A percentile compares a stretch with the other conserved stretches of the same genome.
Conservation (phyloP, 2,329 filamentous ascomycete species). For the Fusarium torulosum region DNA sequence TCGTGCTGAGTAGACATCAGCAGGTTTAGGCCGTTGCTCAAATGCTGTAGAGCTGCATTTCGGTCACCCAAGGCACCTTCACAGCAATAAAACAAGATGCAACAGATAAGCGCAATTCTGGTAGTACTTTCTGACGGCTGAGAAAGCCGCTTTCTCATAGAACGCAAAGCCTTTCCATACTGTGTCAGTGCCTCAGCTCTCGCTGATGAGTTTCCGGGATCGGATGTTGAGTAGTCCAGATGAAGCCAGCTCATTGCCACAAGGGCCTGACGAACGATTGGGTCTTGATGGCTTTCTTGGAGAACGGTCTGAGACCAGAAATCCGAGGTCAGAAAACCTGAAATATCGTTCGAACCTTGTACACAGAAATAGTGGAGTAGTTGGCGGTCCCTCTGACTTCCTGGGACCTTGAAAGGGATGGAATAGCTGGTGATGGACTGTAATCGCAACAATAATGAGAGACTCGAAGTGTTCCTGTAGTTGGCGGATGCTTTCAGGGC, state of each 20-base stretch:
- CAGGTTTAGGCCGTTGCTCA: conserved; percentile 6
- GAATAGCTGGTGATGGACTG: conserved; percentile 9
- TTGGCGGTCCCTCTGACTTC: conserved; percentile 14
- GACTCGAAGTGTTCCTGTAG: fast-evolving
- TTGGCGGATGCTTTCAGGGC: background rate
- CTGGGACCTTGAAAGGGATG: conserved; percentile 18
- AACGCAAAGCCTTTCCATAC: conserved; percentile 3
- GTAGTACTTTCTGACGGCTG: background rate
- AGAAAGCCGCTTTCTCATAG: background rate
- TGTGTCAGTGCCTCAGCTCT: background rate
- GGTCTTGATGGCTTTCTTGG: conserved; percentile 10
- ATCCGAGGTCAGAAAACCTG: conserved; percentile 9
- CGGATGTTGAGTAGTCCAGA: conserved; percentile 7
- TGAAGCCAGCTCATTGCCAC: conserved; percentile 25
- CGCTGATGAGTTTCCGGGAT: background rate
- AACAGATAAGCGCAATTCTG: conserved; percentile 9
- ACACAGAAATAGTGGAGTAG: conserved; percentile 25
- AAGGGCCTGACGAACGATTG: conserved; percentile 10
- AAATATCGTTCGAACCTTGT: conserved; percentile 11
- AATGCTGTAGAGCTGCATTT: conserved; percentile 12
- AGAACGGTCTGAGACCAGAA: conserved; percentile 22
- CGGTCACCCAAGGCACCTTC: conserved; percentile 12
- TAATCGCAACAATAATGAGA: fast-evolving
- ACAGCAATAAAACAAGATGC: conserved; percentile 21
- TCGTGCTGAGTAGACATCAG: background rate